These are phyloP conservation scores for Hordeum pubiflorum DNA, from an alignment of 202 grass and related monocot species.

Conservation along the genomic window DNA sequence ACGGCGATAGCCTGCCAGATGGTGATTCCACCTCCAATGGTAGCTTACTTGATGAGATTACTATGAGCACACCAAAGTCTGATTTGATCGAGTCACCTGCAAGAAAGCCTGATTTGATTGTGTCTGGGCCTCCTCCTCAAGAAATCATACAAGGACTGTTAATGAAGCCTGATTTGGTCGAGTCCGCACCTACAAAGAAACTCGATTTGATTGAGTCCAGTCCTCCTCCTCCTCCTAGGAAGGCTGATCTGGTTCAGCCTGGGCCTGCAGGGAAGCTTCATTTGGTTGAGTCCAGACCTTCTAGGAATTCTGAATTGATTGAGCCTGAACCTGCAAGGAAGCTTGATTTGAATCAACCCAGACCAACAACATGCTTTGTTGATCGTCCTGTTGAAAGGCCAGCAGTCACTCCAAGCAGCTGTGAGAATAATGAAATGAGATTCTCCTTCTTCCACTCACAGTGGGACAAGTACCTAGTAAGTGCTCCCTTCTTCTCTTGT, in stretches of 20 bases:
- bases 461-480: constrained; percentile 56
- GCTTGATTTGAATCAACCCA: constrained; percentile 26
- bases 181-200: not conserved
- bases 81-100: constrained; percentile 6
- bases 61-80: constrained; percentile 13
- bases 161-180: not conserved
- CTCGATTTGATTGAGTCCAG: not conserved
- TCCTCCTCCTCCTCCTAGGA: not conserved
- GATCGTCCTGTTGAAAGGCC: constrained; percentile 29
- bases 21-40: constrained; percentile 27
- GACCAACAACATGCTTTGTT: constrained; percentile 29
- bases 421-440: constrained; percentile 23
- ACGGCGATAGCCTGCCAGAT: constrained; percentile 32
- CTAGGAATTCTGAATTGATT: constrained; percentile 9
- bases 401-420: constrained; percentile 25
- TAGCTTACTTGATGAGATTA: constrained; percentile 37
- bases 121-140: not conserved
- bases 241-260: not conserved
- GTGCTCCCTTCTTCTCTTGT: not conserved
- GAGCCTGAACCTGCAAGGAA: constrained; percentile 16
- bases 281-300: not conserved
- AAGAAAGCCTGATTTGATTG: constrained; percentile 12
- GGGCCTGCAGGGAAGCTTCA: constrained; percentile 2
- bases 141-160: not conserved
- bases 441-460: constrained; percentile 56